Evolutionary conservation across 495 filamentous ascomycete species (phyloP).

Genomic region (Barbatosphaeria neglecta): DNA sequence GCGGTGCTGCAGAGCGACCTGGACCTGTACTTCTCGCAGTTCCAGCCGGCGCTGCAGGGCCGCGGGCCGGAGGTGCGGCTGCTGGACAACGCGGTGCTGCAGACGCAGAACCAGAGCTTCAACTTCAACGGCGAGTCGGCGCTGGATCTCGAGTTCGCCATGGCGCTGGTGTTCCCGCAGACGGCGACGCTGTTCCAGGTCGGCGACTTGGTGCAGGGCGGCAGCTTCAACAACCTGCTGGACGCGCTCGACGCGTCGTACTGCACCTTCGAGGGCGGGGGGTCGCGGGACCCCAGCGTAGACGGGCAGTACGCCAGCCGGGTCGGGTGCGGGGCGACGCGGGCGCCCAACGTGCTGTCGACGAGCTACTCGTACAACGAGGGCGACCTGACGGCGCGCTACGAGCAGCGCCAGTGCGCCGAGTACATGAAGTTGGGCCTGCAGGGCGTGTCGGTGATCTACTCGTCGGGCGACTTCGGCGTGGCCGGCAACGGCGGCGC

Average conservation of each 20-base stretch:
- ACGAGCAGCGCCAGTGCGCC: constrained; percentile 16
- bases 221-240: constrained; percentile 38
- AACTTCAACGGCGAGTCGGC: constrained; percentile 16
- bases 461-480: constrained; percentile 46
- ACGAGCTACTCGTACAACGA: constrained; percentile 12
- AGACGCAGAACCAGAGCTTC: constrained; percentile 5
- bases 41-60: constrained; percentile 10
- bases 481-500: constrained; percentile 27
- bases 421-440: constrained; percentile 51
- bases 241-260: constrained; percentile 46
- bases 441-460: constrained; percentile 45
- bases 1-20: constrained; percentile 39
- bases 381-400: constrained; percentile 11
- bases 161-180: constrained; percentile 39
- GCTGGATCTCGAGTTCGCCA: constrained; percentile 20
- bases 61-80: constrained; percentile 8
- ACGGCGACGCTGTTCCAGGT: constrained; percentile 43
- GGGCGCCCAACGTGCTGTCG: not conserved
- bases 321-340: constrained; percentile 40
- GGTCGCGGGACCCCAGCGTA: constrained; percentile 20
- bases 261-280: constrained; percentile 21
- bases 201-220: constrained; percentile 34
- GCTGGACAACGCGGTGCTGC: constrained; percentile 11
- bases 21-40: constrained; percentile 44
- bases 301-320: constrained; percentile 41